Percentiles rank a stretch among this genome's conserved stretches.
phyloP scores from a whole-genome alignment of 805 yeast species.

The Cyberlindnera xishuangbannaensis region DNA sequence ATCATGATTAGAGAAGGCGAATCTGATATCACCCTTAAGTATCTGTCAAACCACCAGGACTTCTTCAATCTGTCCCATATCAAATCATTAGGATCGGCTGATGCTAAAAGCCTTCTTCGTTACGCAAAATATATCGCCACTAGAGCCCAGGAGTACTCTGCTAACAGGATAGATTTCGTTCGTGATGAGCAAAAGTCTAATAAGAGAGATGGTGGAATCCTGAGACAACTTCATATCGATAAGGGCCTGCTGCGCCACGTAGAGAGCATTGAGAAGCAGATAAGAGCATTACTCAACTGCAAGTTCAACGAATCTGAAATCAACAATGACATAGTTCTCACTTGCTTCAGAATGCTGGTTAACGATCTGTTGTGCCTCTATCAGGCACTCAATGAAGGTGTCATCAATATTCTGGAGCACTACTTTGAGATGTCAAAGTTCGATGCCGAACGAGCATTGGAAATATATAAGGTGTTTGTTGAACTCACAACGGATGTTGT shows the following conservation, averaged over 20 bases:
- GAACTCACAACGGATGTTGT: conserved; percentile 84
- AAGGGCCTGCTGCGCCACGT: conserved; percentile 80
- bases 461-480: conserved; percentile 79
- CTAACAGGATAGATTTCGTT: conserved; percentile 68
- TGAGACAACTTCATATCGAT: conserved; percentile 60
- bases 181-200: conserved; percentile 54
- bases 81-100: conserved; percentile 33
- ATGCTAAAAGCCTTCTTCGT: conserved; percentile 50
- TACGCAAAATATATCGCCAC: conserved; percentile 68
- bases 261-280: conserved; percentile 79
- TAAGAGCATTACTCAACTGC: conserved; percentile 68
- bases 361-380: conserved; percentile 81
- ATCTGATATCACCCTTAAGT: conserved; percentile 62
- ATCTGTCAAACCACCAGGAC: conserved; percentile 43
- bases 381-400: conserved; percentile 92
- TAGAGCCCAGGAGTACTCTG: conserved; percentile 65
- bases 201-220: conserved; percentile 19
- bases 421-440: conserved; percentile 85
- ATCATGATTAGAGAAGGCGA: conserved; percentile 92
- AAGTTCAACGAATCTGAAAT: conserved; percentile 74
- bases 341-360: conserved; percentile 84
- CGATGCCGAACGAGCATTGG: conserved; percentile 84
- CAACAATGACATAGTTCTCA: conserved; percentile 75
- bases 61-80: conserved; percentile 42
- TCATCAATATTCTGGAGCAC: conserved; percentile 86